Evolutionary conservation across 2,329 filamentous ascomycete genomes (phyloP).

Genomic region (Knoxdaviesia capensis): DNA sequence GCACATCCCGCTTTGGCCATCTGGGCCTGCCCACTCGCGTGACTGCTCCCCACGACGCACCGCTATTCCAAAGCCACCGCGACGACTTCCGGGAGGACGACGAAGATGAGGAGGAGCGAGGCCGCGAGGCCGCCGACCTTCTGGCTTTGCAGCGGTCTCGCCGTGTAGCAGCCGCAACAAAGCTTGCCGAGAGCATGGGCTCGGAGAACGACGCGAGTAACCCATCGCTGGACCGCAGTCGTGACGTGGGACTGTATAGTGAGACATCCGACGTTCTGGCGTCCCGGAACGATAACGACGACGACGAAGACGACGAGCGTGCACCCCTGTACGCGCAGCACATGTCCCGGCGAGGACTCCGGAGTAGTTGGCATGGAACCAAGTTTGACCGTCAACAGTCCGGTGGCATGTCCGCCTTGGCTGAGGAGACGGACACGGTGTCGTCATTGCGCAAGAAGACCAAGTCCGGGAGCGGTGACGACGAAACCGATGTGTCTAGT

Average conservation of each 20-base stretch:
- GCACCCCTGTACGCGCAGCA: conserved; percentile 3
- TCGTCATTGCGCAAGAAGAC: conserved; percentile 13
- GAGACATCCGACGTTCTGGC: neutral
- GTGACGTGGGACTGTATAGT: neutral
- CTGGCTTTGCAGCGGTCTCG: conserved; percentile 81
- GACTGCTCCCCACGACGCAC: conserved; percentile 54
- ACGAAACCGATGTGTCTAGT: conserved; percentile 3
- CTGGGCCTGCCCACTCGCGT: conserved; percentile 59
- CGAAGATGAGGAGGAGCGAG: conserved; percentile 74
- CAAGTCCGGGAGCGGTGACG: conserved; percentile 11
- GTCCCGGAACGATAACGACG: conserved; percentile 14
- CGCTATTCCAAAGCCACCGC: conserved; percentile 81
- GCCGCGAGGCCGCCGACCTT: conserved; percentile 81
- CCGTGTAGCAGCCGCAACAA: conserved; percentile 67
- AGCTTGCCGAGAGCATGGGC: conserved; percentile 70
- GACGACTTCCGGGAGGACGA: conserved; percentile 88
- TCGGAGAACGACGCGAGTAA: conserved; percentile 52
- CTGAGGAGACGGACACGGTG: conserved; percentile 23
- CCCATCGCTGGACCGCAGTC: conserved; percentile 29
- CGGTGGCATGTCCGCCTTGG: conserved; percentile 7
- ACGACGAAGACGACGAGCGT: conserved; percentile 7
- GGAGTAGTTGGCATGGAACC: conserved; percentile 40
- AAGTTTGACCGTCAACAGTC: neutral
- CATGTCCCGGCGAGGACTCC: conserved; percentile 26
- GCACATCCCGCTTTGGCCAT: conserved; percentile 51